phyloP scores from a whole-genome alignment of 768 basidiomycete genomes.

The Boletus vermiculosoides region DNA sequence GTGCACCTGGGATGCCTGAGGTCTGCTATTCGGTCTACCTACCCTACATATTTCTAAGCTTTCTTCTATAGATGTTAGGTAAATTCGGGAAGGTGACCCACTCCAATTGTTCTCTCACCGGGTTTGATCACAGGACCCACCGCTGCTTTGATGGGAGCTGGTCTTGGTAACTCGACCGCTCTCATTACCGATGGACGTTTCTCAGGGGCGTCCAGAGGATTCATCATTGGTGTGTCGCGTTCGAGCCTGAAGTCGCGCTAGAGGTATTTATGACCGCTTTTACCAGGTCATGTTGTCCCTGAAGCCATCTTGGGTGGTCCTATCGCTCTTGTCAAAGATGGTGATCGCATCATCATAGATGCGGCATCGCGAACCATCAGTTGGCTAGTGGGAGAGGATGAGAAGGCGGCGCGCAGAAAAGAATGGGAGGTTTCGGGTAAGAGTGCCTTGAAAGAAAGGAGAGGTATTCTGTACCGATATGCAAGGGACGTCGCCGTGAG shows the following conservation, averaged over 20 bases:
- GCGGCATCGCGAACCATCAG: conserved; percentile 60
- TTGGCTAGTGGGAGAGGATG: conserved; percentile 70
- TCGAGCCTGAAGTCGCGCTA: conserved; percentile 11
- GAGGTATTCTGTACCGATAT: conserved; percentile 78
- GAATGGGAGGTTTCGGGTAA: conserved; percentile 73
- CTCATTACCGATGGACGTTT: conserved; percentile 90
- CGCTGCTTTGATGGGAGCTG: conserved; percentile 81
- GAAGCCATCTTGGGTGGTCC: conserved; percentile 80
- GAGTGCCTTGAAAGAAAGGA: conserved; percentile 59
- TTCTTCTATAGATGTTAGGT: conserved; percentile 44
- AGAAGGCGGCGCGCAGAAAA: conserved; percentile 55
- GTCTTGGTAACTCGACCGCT: conserved; percentile 72
- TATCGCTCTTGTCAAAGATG: conserved; percentile 83
- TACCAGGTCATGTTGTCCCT: conserved; percentile 56
- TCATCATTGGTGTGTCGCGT: conserved; percentile 49
- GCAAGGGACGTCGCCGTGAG: conserved; percentile 85
- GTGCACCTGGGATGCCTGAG: conserved; percentile 92
- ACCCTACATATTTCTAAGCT: neutral
- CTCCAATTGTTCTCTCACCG: neutral
- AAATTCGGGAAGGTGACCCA: neutral
- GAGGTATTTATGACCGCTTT: conserved; percentile 38
- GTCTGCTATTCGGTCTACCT: conserved; percentile 28
- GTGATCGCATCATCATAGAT: conserved; percentile 77
- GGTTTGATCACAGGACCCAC: conserved; percentile 56
- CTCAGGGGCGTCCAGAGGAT: conserved; percentile 75